A percentile compares a stretch with the other conserved stretches of the same genome.
Evolutionary conservation across 148 eudicot genomes (phyloP).

Genomic region (Fagopyrum tataricum): DNA sequence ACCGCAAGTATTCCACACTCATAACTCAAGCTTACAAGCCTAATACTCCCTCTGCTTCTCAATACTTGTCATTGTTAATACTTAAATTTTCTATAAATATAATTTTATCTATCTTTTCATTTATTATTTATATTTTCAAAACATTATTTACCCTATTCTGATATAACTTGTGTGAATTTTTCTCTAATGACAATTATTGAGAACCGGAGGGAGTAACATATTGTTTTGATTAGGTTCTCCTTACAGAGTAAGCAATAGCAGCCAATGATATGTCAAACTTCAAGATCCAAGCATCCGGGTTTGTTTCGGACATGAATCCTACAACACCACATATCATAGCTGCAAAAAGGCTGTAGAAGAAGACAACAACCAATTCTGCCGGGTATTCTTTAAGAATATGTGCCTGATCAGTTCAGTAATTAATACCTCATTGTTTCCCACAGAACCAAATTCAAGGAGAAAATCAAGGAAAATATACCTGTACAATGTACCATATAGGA

Average conservation of each 20-base stretch:
- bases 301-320: slow-evolving; percentile 33
- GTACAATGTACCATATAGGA: slow-evolving; percentile 80
- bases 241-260: slow-evolving; percentile 53
- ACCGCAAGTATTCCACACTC: background rate
- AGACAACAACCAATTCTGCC: slow-evolving; percentile 51
- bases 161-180: no score
- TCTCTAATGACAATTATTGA: no score
- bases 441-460: background rate
- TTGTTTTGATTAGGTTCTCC: background rate
- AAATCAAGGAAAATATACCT: slow-evolving; percentile 30
- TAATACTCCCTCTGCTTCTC: no score
- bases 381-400: slow-evolving; percentile 64
- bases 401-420: slow-evolving; percentile 25
- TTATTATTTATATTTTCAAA: no score
- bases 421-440: background rate
- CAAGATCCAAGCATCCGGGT: slow-evolving; percentile 42
- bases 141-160: no score
- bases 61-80: no score
- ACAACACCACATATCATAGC: slow-evolving; percentile 38
- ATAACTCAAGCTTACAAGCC: background rate
- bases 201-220: no score
- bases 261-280: slow-evolving; percentile 47
- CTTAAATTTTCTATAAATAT: no score
- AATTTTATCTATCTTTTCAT: no score
- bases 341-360: slow-evolving; percentile 50